A percentile compares a stretch with the other conserved stretches of the same genome.
phyloP scores from a whole-genome alignment of 2,329 filamentous ascomycete genomes.

The Colletotrichum sp. region DNA sequence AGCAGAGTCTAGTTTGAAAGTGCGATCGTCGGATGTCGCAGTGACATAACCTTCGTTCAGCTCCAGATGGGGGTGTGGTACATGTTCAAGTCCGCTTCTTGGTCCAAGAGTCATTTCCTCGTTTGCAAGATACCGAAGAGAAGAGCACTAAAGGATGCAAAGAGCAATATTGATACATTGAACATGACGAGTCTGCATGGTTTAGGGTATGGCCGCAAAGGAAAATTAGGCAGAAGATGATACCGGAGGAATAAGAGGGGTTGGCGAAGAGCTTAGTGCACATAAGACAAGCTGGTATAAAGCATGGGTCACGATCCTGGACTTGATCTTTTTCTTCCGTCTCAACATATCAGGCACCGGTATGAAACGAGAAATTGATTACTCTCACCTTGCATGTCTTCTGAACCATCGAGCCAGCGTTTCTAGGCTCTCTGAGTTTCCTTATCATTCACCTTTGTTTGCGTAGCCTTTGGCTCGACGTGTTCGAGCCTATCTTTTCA shows the following conservation, averaged over 20 bases:
- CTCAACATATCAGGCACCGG: too few relatives aligned
- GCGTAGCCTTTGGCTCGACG: too few relatives aligned
- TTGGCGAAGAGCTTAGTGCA: too few relatives aligned
- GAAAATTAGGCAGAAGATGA: fast-evolving
- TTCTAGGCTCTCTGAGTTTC: too few relatives aligned
- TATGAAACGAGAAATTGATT: fast-evolving
- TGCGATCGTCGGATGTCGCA: background rate
- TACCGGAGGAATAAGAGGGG: fast-evolving
- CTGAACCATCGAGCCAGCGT: too few relatives aligned
- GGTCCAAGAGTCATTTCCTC: background rate
- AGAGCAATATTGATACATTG: too few relatives aligned
- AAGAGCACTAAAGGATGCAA: fast-evolving
- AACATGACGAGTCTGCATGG: too few relatives aligned
- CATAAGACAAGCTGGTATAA: too few relatives aligned
- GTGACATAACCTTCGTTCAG: background rate
- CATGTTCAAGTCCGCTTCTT: background rate
- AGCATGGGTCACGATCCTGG: fast-evolving
- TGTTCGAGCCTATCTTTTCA: too few relatives aligned
- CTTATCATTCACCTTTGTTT: fast-evolving
- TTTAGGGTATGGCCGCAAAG: too few relatives aligned
- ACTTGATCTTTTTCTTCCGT: too few relatives aligned
- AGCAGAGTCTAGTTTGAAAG: background rate
- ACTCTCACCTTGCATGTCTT: too few relatives aligned
- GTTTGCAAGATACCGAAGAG: background rate
- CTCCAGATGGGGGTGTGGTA: fast-evolving